phyloP scores from a whole-genome alignment of 192 early-diverging fungal genomes.

The Backusella australiensis region DNA sequence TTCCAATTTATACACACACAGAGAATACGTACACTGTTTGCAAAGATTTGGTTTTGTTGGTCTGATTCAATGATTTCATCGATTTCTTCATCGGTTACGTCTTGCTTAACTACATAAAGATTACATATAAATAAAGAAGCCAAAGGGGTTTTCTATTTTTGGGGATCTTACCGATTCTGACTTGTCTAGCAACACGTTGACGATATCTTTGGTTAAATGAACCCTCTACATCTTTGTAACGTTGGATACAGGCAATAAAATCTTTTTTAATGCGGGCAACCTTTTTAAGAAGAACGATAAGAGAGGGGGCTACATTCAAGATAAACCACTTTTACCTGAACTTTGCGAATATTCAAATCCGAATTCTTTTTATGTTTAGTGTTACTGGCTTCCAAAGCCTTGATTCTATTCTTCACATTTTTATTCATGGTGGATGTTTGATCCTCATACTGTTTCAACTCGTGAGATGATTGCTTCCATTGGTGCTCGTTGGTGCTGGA shows the following conservation, averaged over 20 bases:
- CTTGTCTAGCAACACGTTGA: conserved; percentile 75
- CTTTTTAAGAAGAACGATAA: conserved; percentile 2
- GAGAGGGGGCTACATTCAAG: not conserved
- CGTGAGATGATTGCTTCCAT: not conserved
- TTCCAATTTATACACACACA: conserved; percentile 20
- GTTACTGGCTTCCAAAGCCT: conserved; percentile 19
- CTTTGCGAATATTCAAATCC: conserved; percentile 8
- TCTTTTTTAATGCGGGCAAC: conserved; percentile 42
- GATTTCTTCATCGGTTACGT: conserved; percentile 69
- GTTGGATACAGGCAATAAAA: conserved; percentile 58
- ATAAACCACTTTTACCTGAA: not conserved
- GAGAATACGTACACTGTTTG: conserved; percentile 59
- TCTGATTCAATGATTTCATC: conserved; percentile 69
- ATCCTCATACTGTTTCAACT: conserved; percentile 16
- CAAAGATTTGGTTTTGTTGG: conserved; percentile 67
- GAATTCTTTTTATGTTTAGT: conserved; percentile 1
- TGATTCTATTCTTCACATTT: conserved; percentile 49
- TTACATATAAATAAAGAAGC: not conserved
- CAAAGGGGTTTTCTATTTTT: no score
- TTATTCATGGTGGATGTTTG: conserved; percentile 23
- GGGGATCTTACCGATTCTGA: conserved; percentile 49
- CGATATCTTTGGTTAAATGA: conserved; percentile 79
- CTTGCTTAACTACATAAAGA: conserved; percentile 61
- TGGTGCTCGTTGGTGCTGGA: conserved; percentile 16
- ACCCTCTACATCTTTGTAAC: conserved; percentile 73